phyloP scores from a whole-genome alignment of 805 yeast species.

The Yarrowia hollandica region DNA sequence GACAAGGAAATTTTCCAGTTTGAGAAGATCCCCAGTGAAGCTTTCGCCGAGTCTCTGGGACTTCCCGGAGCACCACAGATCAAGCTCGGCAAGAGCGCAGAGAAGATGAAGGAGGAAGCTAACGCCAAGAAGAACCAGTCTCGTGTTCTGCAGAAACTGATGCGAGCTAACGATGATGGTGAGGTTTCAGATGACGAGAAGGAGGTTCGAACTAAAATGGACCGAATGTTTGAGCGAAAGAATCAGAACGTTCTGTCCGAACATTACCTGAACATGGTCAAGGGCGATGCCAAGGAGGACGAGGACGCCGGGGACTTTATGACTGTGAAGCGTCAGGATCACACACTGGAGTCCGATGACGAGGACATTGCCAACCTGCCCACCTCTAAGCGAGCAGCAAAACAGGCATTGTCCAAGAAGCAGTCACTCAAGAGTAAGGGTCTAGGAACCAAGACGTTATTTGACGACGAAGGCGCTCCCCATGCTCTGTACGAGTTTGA shows the following conservation, averaged over 20 bases:
- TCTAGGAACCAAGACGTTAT: constrained; percentile 72
- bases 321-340: constrained; percentile 75
- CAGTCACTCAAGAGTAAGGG: constrained; percentile 60
- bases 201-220: constrained; percentile 81
- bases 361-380: constrained; percentile 48
- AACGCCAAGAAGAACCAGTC: constrained; percentile 74
- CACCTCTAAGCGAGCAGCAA: constrained; percentile 79
- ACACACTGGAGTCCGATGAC: constrained; percentile 57
- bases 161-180: constrained; percentile 68
- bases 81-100: constrained; percentile 53
- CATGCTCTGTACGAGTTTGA: constrained; percentile 90
- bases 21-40: constrained; percentile 74
- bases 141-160: constrained; percentile 60
- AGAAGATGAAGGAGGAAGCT: constrained; percentile 50
- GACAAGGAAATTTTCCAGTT: constrained; percentile 84
- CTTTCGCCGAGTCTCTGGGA: constrained; percentile 83
- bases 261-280: constrained; percentile 76
- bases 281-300: constrained; percentile 46
- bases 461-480: constrained; percentile 93
- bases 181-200: constrained; percentile 44
- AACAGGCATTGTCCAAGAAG: constrained; percentile 85
- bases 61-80: constrained; percentile 95
- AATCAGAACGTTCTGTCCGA: constrained; percentile 91
- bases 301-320: constrained; percentile 72
- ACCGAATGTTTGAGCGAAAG: constrained; percentile 91